A percentile compares a stretch with the other conserved stretches of the same genome.
Evolutionary conservation across 2,329 filamentous ascomycete species (phyloP).

Genomic region (Penicillium sp.): DNA sequence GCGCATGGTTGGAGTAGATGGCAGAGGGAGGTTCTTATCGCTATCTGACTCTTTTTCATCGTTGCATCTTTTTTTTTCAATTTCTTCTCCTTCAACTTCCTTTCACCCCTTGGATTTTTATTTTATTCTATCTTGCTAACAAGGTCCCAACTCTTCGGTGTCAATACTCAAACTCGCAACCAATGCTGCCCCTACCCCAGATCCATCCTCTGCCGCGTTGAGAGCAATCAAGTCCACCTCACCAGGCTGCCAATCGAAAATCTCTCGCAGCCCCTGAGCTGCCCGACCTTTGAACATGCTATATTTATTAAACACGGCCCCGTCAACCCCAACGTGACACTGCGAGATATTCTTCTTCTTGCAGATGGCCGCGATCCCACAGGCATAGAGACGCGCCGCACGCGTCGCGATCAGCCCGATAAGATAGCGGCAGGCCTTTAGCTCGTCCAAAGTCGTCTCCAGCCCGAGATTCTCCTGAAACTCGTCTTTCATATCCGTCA

Average conservation of each 20-base stretch:
- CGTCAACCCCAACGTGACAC: slow-evolving; percentile 92
- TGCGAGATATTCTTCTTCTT: slow-evolving; percentile 84
- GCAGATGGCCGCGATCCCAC: slow-evolving; percentile 93
- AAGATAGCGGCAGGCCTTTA: slow-evolving; percentile 81
- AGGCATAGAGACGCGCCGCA: slow-evolving; percentile 86
- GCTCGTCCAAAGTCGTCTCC: slow-evolving; percentile 70
- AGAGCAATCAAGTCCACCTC: slow-evolving; percentile 81
- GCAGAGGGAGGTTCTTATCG: slow-evolving; percentile 12
- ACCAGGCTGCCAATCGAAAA: slow-evolving; percentile 81
- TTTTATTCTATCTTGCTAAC: neutral
- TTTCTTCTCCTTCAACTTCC: neutral
- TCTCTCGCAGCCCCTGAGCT: slow-evolving; percentile 61
- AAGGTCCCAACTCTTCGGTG: neutral
- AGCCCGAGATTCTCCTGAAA: slow-evolving; percentile 75
- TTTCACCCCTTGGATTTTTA: neutral
- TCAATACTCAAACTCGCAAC: slow-evolving; percentile 66
- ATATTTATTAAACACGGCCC: slow-evolving; percentile 84
- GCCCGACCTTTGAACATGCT: slow-evolving; percentile 38
- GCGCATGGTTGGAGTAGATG: slow-evolving; percentile 29
- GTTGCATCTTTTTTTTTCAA: neutral
- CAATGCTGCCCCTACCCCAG: slow-evolving; percentile 84
- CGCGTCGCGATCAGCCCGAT: slow-evolving; percentile 94
- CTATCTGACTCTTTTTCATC: neutral
- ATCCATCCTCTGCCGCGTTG: slow-evolving; percentile 83
- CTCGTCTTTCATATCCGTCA: slow-evolving; percentile 78